Evolutionary conservation across 371 early-diverging fungal species (phyloP).

Genomic region (Mortierella sp.): DNA sequence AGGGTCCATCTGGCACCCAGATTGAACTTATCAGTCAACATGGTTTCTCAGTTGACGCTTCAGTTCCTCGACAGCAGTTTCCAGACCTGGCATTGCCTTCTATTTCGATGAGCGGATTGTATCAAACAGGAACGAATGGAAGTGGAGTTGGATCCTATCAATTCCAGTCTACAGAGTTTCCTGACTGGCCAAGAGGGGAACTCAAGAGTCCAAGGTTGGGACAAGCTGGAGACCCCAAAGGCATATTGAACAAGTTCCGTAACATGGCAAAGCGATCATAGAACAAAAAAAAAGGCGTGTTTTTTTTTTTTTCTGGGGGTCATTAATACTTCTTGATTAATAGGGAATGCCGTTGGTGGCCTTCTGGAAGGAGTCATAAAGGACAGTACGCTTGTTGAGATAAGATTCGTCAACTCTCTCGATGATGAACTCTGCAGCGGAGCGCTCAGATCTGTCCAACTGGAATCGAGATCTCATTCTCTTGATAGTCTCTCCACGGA

Average conservation of each 20-base stretch:
- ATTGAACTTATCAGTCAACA: constrained; percentile 47
- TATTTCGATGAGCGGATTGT: neutral
- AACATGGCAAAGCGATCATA: constrained; percentile 24
- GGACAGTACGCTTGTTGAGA: constrained; percentile 89
- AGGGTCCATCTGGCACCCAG: constrained; percentile 30
- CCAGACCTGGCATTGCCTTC: neutral
- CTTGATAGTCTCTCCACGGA: constrained; percentile 91
- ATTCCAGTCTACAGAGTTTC: neutral
- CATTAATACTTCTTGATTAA: constrained; percentile 7
- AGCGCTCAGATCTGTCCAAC: constrained; percentile 88
- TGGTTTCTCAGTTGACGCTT: constrained; percentile 24
- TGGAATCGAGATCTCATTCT: constrained; percentile 94
- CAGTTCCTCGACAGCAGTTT: neutral
- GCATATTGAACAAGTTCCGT: constrained; percentile 24
- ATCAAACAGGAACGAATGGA: neutral
- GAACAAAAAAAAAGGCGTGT: neutral
- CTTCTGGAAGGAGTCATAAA: constrained; percentile 91
- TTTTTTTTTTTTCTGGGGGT: too few relatives aligned
- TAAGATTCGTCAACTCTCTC: constrained; percentile 91
- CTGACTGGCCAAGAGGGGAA: constrained; percentile 9
- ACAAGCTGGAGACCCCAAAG: neutral
- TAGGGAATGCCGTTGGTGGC: constrained; percentile 84
- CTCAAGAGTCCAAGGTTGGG: constrained; percentile 5
- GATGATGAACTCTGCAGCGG: constrained; percentile 94
- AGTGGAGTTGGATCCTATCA: neutral